phyloP scores from a whole-genome alignment of 2,329 filamentous ascomycete species.

The Cladosporium sp. region DNA sequence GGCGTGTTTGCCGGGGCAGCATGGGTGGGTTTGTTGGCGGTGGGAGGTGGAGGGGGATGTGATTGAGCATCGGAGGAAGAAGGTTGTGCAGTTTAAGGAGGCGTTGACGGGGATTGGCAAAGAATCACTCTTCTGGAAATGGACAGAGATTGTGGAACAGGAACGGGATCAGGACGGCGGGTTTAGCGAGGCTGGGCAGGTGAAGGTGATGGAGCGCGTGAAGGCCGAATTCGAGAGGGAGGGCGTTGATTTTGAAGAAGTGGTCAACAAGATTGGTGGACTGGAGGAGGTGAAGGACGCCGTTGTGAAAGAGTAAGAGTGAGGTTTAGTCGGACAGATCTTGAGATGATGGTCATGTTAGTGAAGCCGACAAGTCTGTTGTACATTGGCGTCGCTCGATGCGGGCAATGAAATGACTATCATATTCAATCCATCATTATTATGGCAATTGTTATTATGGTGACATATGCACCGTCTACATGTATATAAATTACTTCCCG shows the following conservation, averaged over 20 bases:
- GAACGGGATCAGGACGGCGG: slow-evolving; percentile 78
- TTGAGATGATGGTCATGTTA: neutral
- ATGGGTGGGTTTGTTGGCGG: slow-evolving; percentile 59
- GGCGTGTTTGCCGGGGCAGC: slow-evolving; percentile 65
- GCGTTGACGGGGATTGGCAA: slow-evolving; percentile 75
- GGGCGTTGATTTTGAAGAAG: slow-evolving; percentile 77
- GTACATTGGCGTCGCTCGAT: neutral
- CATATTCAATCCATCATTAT: neutral
- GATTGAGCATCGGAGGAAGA: slow-evolving; percentile 67
- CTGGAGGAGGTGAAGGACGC: slow-evolving; percentile 51
- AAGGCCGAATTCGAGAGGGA: slow-evolving; percentile 73
- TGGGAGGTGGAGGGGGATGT: slow-evolving; percentile 46
- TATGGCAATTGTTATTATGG: neutral
- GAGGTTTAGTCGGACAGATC: neutral
- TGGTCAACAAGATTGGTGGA: slow-evolving; percentile 72
- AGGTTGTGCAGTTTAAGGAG: slow-evolving; percentile 80
- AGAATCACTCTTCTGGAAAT: slow-evolving; percentile 85
- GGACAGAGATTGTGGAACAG: slow-evolving; percentile 90
- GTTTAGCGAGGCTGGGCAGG: slow-evolving; percentile 74
- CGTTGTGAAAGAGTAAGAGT: neutral
- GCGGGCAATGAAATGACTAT: neutral
- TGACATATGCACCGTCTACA: neutral
- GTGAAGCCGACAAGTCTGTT: neutral
- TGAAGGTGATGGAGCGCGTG: slow-evolving; percentile 71
- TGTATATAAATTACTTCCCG: neutral